Evolutionary conservation across 257 asterid species (phyloP).

Genomic region (Solanum tarapatanum): DNA sequence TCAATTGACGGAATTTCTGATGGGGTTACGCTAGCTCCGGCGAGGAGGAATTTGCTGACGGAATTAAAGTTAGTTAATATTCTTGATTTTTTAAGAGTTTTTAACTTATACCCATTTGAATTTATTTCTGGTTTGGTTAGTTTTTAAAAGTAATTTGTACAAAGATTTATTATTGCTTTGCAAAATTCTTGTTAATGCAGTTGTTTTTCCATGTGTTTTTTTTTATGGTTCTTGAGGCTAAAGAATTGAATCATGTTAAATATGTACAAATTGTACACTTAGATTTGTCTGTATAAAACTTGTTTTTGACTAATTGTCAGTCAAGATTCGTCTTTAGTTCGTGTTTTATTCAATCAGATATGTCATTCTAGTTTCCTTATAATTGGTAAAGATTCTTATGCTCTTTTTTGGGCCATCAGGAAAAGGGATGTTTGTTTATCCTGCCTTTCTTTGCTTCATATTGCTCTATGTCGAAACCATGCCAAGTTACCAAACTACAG

Average conservation of each 20-base stretch:
- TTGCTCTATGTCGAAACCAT: background rate
- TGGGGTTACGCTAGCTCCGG: constrained; percentile 24
- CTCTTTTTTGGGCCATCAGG: background rate
- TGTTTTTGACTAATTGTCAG: background rate
- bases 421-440: background rate
- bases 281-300: background rate
- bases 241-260: background rate
- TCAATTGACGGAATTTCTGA: constrained; percentile 9
- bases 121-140: background rate
- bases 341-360: background rate
- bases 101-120: background rate
- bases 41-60: constrained; percentile 42
- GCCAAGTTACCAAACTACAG: background rate
- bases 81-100: background rate
- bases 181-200: background rate
- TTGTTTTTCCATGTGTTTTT: background rate
- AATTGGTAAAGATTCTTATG: background rate
- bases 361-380: background rate
- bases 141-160: background rate
- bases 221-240: background rate
- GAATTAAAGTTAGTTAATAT: constrained; percentile 29
- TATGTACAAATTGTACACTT: background rate
- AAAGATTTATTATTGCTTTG: background rate
- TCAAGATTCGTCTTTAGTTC: background rate
- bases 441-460: background rate